Evolutionary conservation across 352 stramenopile genomes (phyloP).

Genomic region (Detonula confervacea): DNA sequence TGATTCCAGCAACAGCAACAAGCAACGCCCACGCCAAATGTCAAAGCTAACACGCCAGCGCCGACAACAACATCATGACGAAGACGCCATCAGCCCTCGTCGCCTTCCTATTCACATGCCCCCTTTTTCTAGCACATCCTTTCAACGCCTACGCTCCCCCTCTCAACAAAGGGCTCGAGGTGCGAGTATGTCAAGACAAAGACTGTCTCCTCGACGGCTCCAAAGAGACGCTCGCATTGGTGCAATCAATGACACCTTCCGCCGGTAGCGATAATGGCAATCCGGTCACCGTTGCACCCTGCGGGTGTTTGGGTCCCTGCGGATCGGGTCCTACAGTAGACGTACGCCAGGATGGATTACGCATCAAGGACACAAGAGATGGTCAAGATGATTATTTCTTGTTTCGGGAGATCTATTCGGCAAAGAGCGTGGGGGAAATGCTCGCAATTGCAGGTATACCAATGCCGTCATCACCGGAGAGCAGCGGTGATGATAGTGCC

Average conservation of each 20-base stretch:
- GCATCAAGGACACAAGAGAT: constrained; percentile 18
- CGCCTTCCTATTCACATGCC: too few relatives aligned
- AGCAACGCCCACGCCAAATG: too few relatives aligned
- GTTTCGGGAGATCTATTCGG: constrained; percentile 22
- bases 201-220: constrained; percentile 25
- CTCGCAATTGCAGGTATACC: constrained; percentile 4
- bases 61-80: too few relatives aligned
- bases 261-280: background rate
- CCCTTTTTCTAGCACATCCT: background rate
- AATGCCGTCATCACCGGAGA: background rate
- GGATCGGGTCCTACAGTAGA: constrained; percentile 19
- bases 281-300: constrained; percentile 10
- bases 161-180: constrained; percentile 7
- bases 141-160: background rate
- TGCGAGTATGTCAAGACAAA: constrained; percentile 30
- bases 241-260: background rate
- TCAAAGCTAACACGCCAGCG: too few relatives aligned
- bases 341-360: constrained; percentile 1
- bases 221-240: constrained; percentile 15
- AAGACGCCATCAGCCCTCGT: too few relatives aligned
- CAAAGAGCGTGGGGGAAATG: background rate
- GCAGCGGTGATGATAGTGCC: background rate
- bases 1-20: too few relatives aligned
- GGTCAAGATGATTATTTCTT: constrained; percentile 12
- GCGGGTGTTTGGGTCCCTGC: constrained; percentile 23